phyloP scores from a whole-genome alignment of 768 basidiomycete genomes.

The Clathrus columnatus region DNA sequence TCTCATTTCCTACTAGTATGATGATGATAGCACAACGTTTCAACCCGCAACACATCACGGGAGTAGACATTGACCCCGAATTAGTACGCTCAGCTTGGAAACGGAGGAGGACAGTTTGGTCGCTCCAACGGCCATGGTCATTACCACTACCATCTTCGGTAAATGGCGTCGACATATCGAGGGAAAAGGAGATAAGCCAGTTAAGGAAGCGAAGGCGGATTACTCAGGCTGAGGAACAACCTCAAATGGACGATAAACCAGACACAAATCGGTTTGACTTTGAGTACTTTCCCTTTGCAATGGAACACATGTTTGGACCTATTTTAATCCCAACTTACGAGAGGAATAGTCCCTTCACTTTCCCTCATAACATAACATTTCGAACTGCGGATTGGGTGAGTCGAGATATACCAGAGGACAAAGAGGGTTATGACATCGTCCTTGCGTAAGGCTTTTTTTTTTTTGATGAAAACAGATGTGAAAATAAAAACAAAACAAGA shows the following conservation, averaged over 20 bases:
- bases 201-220: neutral
- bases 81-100: constrained; percentile 74
- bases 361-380: constrained; percentile 77
- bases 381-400: constrained; percentile 67
- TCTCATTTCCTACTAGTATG: neutral
- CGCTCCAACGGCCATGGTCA: constrained; percentile 40
- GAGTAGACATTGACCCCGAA: constrained; percentile 77
- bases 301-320: constrained; percentile 66
- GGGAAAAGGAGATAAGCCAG: neutral
- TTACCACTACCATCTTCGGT: no score
- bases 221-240: neutral
- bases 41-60: constrained; percentile 58
- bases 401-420: constrained; percentile 45
- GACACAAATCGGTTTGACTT: no score
- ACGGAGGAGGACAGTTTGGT: constrained; percentile 62
- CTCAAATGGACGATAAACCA: no score
- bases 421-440: constrained; percentile 63
- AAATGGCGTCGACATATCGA: no score
- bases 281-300: constrained; percentile 70
- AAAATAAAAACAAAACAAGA: no score
- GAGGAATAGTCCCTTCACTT: constrained; percentile 27
- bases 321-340: constrained; percentile 53
- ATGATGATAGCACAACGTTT: constrained; percentile 47
- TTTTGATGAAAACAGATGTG: no score
- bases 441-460: constrained; percentile 48